phyloP scores from a whole-genome alignment of 441 rosid genomes.

The Jatropha multifida region DNA sequence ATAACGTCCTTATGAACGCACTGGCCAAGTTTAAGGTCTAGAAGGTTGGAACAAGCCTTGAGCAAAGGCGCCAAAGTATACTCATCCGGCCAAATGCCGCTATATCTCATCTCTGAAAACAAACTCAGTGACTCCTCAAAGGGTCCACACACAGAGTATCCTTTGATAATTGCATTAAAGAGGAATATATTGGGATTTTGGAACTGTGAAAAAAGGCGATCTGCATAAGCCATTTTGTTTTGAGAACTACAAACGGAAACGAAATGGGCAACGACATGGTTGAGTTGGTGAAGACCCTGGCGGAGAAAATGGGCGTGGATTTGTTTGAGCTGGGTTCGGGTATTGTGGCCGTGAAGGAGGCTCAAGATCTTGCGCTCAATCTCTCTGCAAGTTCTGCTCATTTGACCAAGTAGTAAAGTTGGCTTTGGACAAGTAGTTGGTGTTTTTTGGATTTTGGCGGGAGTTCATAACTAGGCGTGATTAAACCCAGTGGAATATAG shows the following conservation, averaged over 20 bases:
- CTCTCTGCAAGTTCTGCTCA: slow-evolving; percentile 32
- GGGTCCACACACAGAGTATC: slow-evolving; percentile 55
- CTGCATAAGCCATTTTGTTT: slow-evolving; percentile 49
- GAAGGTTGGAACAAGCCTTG: slow-evolving; percentile 54
- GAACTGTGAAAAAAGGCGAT: slow-evolving; percentile 47
- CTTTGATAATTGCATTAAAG: slow-evolving; percentile 73
- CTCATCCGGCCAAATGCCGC: slow-evolving; percentile 72
- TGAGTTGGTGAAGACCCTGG: slow-evolving; percentile 56
- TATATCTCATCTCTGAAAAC: slow-evolving; percentile 50
- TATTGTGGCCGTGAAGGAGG: slow-evolving; percentile 65
- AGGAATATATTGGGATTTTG: slow-evolving; percentile 58
- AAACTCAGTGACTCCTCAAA: slow-evolving; percentile 45
- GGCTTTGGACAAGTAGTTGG: not conserved
- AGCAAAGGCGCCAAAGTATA: slow-evolving; percentile 77
- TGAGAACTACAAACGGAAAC: slow-evolving; percentile 68
- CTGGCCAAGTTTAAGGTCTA: slow-evolving; percentile 41
- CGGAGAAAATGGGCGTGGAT: slow-evolving; percentile 83
- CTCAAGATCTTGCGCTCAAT: slow-evolving; percentile 64
- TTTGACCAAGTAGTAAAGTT: not conserved
- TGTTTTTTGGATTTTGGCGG: not conserved
- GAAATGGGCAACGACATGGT: slow-evolving; percentile 62
- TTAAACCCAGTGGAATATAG: no score
- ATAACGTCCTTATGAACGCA: slow-evolving; percentile 59
- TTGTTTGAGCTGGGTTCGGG: slow-evolving; percentile 54
- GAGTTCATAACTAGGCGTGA: not conserved